Evolutionary conservation across 768 basidiomycete genomes (phyloP).

Genomic region (Amanita phalloides): DNA sequence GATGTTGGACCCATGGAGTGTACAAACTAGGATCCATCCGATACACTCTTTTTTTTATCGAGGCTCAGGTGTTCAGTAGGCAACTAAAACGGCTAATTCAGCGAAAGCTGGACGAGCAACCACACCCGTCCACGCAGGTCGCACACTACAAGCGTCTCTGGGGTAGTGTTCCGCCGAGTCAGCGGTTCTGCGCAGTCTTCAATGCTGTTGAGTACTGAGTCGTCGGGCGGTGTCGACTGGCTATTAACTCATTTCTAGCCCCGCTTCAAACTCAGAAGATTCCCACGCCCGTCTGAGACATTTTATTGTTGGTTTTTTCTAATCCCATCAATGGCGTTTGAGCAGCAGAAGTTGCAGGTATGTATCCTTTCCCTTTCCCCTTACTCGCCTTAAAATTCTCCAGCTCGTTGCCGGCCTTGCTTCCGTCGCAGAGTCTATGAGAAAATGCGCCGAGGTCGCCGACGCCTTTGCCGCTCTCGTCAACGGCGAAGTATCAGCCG

Average conservation of each 20-base stretch:
- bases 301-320: conserved; percentile 9
- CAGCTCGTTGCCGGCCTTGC: conserved; percentile 47
- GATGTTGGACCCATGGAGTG: conserved; percentile 31
- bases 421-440: conserved; percentile 52
- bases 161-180: conserved; percentile 13
- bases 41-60: conserved; percentile 19
- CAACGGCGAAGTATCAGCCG: conserved; percentile 20
- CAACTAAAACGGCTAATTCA: conserved; percentile 22
- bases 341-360: conserved; percentile 25
- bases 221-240: conserved; percentile 4
- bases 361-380: conserved; percentile 6
- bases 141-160: conserved; percentile 15
- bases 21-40: conserved; percentile 35
- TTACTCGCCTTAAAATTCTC: conserved; percentile 10
- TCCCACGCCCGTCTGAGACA: conserved; percentile 30
- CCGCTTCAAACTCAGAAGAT: conserved; percentile 22
- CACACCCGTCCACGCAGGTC: conserved; percentile 14
- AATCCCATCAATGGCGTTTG: conserved; percentile 11
- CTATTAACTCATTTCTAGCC: conserved; percentile 14
- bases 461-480: conserved; percentile 49
- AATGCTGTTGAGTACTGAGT: conserved; percentile 14
- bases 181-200: conserved; percentile 17
- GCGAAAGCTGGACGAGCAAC: conserved; percentile 13
- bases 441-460: conserved; percentile 47
- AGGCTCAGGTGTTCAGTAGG: conserved; percentile 16